Base-by-base conservation (phyloP, 768 basidiomycete genomes). In the Cyclocybe cylindracea region DNA sequence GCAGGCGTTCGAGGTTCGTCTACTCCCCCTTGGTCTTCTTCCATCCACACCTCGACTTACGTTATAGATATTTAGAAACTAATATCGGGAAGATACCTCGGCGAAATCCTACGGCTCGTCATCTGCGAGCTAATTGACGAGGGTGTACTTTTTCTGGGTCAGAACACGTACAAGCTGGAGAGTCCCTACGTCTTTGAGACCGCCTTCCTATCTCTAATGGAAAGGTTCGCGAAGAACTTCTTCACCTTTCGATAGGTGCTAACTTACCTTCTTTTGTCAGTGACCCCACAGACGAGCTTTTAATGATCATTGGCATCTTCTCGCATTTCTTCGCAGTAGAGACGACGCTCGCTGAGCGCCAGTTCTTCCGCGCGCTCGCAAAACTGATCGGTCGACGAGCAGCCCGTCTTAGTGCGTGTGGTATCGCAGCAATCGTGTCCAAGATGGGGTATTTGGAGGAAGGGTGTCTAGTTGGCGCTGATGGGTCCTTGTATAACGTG, bases 81-180 rank as follows among this genome's bases (percentile, higher is more conserved):
- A 58, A 96, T 97, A 52, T 94, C 94, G 1, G 94, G 94, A 45
- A 86, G 93, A 48, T 97, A 97, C 67, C 83, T 99, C 34, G 96
- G 96, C 53, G 96, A 99, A 73, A 94, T 98, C 61, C 79, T 98
- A 59, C 87, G 96, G n/a, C 77, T 98, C 29, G 87, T 98, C 59
- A 82, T 99, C 53, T 91, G 87, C 65, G 96, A 99, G 68, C 85
- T 99, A 44, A 94, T 97, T 65, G 95, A 97, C 65, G 89, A 94
- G 59, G 97, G 96, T 70, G 90, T 95, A 14, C 82, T 99, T 47
- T 99, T 99, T 85, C 82, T 97, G 31, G 95, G 97, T 19, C 96
- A 99, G 71, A 93, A 96, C 68, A 97, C 96, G 1, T 98, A 98
- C 82, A 98, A 98, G 77, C 83, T 99, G 36, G 95, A 98, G 71